phyloP scores from a whole-genome alignment of 2,329 filamentous ascomycete genomes.

The Xylariaceae sp. region DNA sequence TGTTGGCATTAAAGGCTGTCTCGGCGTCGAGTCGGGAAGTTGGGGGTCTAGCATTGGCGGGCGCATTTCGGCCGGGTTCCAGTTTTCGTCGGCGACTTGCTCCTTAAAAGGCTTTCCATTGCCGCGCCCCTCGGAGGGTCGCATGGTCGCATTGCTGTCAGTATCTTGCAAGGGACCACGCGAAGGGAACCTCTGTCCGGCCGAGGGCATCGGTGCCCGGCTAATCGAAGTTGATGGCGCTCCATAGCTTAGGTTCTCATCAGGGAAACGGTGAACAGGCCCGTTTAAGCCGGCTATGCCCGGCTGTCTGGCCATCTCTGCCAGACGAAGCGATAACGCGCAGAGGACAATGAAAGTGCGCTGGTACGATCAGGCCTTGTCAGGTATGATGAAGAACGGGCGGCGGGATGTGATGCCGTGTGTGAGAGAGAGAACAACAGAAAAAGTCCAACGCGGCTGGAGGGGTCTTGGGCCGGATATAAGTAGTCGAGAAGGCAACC shows the following conservation, averaged over 20 bases:
- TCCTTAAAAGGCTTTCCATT: constrained; percentile 45
- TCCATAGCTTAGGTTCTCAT: constrained; percentile 39
- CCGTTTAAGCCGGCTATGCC: constrained; percentile 42
- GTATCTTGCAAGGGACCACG: constrained; percentile 44
- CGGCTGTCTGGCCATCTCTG: constrained; percentile 50
- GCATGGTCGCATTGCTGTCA: constrained; percentile 60
- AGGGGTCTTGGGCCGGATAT: too few species aligned
- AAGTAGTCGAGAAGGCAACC: constrained; percentile 30
- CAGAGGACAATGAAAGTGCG: background rate
- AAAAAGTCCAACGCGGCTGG: too few species aligned
- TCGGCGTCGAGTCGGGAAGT: constrained; percentile 62
- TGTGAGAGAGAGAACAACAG: constrained; percentile 5
- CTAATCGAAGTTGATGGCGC: constrained; percentile 45
- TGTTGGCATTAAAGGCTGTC: constrained; percentile 57
- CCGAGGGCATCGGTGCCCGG: constrained; percentile 51
- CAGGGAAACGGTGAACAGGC: constrained; percentile 48
- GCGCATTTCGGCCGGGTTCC: constrained; percentile 63
- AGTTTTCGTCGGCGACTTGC: constrained; percentile 54
- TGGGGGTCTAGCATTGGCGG: constrained; percentile 52
- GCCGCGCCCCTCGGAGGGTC: constrained; percentile 55
- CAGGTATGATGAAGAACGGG: constrained; percentile 8
- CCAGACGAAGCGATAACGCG: too few species aligned
- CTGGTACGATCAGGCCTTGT: background rate
- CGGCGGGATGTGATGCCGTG: constrained; percentile 3
- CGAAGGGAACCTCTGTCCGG: constrained; percentile 37